Conservation (phyloP, 1,284 basidiomycete genomes). For the Ceratobasidium sp. region DNA sequence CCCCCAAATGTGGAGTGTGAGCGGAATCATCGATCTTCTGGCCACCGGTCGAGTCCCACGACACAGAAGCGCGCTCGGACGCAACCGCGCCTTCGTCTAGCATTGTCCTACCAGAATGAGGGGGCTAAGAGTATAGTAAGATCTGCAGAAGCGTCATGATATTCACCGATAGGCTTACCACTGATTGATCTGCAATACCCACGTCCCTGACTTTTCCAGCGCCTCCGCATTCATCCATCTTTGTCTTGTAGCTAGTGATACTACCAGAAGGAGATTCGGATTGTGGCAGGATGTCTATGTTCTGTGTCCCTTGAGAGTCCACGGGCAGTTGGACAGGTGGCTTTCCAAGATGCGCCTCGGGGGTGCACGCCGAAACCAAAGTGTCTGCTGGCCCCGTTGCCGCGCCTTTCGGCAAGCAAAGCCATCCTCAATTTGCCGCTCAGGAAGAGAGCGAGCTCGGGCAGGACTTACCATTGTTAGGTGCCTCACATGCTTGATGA, state of each 20-base stretch:
- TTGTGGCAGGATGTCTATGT: neutral
- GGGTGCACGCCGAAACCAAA: constrained; percentile 3
- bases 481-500: constrained; percentile 1
- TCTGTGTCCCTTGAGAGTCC: neutral
- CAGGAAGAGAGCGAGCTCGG: neutral
- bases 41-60: neutral
- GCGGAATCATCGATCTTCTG: constrained; percentile 6
- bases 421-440: neutral
- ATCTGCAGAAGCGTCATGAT: constrained; percentile 25
- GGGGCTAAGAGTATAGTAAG: constrained; percentile 13
- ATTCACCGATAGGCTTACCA: constrained; percentile 9
- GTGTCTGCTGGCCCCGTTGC: neutral
- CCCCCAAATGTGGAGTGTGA: neutral
- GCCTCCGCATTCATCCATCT: neutral
- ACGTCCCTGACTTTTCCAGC: neutral
- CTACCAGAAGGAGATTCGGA: neutral
- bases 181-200: constrained; percentile 5
- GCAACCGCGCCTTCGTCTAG: neutral
- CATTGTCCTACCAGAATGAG: constrained; percentile 5
- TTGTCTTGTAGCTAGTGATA: neutral
- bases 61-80: constrained; percentile 18
- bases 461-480: constrained; percentile 1
- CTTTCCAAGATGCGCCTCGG: neutral
- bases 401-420: neutral
- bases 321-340: neutral